Evolutionary conservation across 306 rosid genomes (phyloP).

Genomic region (Lagenaria siceraria): DNA sequence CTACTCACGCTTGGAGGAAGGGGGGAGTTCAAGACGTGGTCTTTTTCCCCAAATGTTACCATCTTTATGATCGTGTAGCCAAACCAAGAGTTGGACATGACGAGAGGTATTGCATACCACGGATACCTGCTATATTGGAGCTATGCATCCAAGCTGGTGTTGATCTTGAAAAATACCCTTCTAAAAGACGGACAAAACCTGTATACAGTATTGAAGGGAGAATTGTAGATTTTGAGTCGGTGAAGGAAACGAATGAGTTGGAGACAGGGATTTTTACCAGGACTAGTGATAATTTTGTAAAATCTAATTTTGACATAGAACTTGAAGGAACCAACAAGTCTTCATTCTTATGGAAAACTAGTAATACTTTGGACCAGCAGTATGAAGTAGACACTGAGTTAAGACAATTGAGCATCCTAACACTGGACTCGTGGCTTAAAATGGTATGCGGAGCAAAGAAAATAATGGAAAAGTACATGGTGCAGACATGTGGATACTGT

Average conservation of each 20-base stretch:
- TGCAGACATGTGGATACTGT: constrained; percentile 73
- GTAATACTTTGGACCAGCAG: constrained; percentile 17
- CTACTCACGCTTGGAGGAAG: constrained; percentile 56
- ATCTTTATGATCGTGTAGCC: constrained; percentile 75
- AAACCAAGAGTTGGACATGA: constrained; percentile 75
- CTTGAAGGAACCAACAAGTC: constrained; percentile 14
- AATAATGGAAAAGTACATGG: constrained; percentile 61
- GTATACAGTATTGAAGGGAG: constrained; percentile 77
- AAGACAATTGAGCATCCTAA: constrained; percentile 27
- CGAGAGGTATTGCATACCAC: constrained; percentile 37
- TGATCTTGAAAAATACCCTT: constrained; percentile 40
- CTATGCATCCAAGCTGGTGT: constrained; percentile 84
- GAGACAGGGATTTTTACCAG: not conserved
- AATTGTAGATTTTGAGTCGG: constrained; percentile 67
- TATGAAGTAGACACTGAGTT: constrained; percentile 15
- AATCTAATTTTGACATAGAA: constrained; percentile 13
- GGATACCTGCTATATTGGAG: constrained; percentile 69
- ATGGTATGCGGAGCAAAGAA: constrained; percentile 56
- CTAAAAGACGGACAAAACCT: constrained; percentile 75
- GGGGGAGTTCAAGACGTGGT: constrained; percentile 55
- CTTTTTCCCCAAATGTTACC: constrained; percentile 57
- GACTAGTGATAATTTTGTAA: not conserved
- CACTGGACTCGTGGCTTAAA: constrained; percentile 62
- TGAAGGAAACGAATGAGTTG: constrained; percentile 16
- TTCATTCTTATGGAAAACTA: constrained; percentile 13